Base-by-base conservation (phyloP, 2,329 filamentous ascomycete species). In the Xylaria arbuscula region DNA sequence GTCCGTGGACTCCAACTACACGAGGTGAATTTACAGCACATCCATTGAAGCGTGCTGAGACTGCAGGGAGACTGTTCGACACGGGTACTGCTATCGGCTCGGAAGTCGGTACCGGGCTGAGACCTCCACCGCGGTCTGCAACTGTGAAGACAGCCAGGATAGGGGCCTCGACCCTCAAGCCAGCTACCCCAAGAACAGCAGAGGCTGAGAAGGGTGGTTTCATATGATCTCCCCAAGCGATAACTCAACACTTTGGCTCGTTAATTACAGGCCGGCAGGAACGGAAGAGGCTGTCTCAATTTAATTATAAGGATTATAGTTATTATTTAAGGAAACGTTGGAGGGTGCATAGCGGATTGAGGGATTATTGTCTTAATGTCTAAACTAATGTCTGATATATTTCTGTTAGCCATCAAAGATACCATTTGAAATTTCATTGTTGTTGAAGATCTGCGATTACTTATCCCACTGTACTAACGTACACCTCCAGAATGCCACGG, bases 1-100 rank as follows among this genome's bases (percentile, higher is more conserved):
- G 72, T 22, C 72, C 71, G 8, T 73, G 70, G 69, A 71, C 71
- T 4, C 69, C 73, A 17, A 68, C 58, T 40, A 17, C 48, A 4
- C n/a, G 36, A 15, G 40, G 55, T 36, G 61, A 65, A 19, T 45
- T 60, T 17, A 40, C 55, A 53, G 11, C 67, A 50, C n/a, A 55
- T 10, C 22, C 42, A 7, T n/a, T 70, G 17, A 72, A 53, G 42
- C 65, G 70, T 6, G 56, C 55, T 7, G 66, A 66, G 54, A 72
- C 65, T 13, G 47, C 63, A 11, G 60, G 60, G 10, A 56, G 28
- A 3, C 17, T 51, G 19, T 45, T 28, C 2, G 40, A 42, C 4
- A 19, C 42, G 10, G 47, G 38, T 6, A 19, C 47, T 7, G 40
- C 17, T 22, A 62, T 32, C n/a, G 69, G 28, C 32, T 53, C 56